A percentile compares a stretch with the other conserved stretches of the same genome.
Evolutionary conservation across 495 filamentous ascomycete genomes (phyloP).

Genomic region (Patellaria atrata): DNA sequence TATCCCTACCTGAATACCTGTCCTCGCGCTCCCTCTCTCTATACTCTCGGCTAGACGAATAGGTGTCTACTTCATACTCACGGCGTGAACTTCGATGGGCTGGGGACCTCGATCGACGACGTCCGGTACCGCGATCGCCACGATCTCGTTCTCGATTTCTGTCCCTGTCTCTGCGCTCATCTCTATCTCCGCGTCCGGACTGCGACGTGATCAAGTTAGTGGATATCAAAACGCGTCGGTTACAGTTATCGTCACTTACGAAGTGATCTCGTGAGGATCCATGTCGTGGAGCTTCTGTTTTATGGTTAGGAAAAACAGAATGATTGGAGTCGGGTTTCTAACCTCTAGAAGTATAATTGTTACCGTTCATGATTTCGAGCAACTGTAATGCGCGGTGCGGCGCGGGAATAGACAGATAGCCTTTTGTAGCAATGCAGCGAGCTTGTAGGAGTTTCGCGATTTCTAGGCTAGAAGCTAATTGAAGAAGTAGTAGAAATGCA

Average conservation of each 20-base stretch:
- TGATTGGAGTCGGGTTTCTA: too few species aligned
- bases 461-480: too few species aligned
- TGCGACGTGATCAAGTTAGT: conserved; percentile 3
- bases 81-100: conserved; percentile 44
- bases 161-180: conserved; percentile 34
- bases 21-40: conserved; percentile 85
- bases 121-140: conserved; percentile 14
- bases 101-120: conserved; percentile 64
- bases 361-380: too few species aligned
- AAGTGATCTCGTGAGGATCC: conserved; percentile 58
- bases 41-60: conserved; percentile 81
- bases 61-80: conserved; percentile 68
- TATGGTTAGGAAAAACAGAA: too few species aligned
- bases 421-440: too few species aligned
- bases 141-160: conserved; percentile 9
- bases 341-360: too few species aligned
- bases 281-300: conserved; percentile 49
- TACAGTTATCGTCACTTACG: conserved; percentile 40
- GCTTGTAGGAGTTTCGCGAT: too few species aligned
- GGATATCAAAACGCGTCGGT: conserved; percentile 1
- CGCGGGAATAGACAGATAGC: too few species aligned
- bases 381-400: too few species aligned
- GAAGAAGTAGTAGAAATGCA: too few species aligned
- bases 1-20: conserved; percentile 54
- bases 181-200: conserved; percentile 36